phyloP scores from a whole-genome alignment of 305 asterid genomes.

The Fraxinus ornus region DNA sequence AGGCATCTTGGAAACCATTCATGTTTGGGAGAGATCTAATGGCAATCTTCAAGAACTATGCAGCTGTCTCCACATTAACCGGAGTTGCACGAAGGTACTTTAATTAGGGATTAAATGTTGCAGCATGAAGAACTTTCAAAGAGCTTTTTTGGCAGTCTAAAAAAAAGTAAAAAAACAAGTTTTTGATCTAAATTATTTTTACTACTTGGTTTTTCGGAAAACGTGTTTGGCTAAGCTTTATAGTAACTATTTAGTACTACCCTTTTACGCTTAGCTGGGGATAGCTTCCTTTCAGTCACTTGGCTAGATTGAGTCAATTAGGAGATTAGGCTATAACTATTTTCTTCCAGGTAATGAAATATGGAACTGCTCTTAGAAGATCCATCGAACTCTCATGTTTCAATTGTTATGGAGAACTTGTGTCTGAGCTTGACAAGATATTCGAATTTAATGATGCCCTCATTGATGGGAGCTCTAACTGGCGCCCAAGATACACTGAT shows the following conservation, averaged over 20 bases:
- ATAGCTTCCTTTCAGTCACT: neutral
- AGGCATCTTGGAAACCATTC: neutral
- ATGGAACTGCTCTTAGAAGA: conserved; percentile 19
- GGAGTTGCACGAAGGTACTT: neutral
- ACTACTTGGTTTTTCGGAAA: neutral
- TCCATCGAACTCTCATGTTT: conserved; percentile 8
- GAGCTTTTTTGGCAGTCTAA: neutral
- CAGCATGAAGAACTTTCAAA: neutral
- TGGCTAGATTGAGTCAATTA: neutral
- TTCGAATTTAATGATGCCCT: neutral
- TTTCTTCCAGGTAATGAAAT: conserved; percentile 5
- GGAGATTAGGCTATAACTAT: neutral
- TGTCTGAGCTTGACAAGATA: conserved; percentile 15
- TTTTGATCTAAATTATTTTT: neutral
- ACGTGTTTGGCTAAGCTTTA: neutral
- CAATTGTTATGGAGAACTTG: conserved; percentile 8
- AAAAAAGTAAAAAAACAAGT: too few species aligned
- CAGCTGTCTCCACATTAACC: neutral
- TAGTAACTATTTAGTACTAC: neutral
- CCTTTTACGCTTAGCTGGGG: neutral
- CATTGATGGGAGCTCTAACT: conserved; percentile 3
- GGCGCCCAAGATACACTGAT: conserved; percentile 11
- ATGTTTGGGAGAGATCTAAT: neutral
- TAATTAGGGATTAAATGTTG: neutral
- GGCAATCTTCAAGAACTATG: neutral